Percentiles rank a stretch among this genome's conserved stretches.
Conservation (phyloP, 306 rosid genomes). For the Rosa multiflora region DNA sequence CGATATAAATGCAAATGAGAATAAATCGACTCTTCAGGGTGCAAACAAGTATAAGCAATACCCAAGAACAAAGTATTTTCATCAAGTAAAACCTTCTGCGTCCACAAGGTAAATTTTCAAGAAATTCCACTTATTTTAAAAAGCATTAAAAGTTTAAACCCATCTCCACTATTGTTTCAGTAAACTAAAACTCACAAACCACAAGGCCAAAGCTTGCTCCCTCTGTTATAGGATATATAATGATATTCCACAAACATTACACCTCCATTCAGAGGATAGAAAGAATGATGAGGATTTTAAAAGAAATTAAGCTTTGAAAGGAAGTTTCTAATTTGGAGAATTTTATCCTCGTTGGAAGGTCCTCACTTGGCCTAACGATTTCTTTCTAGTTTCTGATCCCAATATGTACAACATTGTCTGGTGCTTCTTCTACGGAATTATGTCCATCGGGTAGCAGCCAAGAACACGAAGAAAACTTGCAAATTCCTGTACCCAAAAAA, state of each 20-base stretch:
- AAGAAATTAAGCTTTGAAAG: slow-evolving; percentile 24
- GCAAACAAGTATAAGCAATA: neutral
- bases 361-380: slow-evolving; percentile 14
- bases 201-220: slow-evolving; percentile 9
- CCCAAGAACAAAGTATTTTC: neutral
- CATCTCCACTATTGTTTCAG: neutral
- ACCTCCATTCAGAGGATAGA: slow-evolving; percentile 40
- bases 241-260: slow-evolving; percentile 4
- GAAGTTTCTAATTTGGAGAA: slow-evolving; percentile 2
- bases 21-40: neutral
- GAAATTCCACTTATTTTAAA: neutral
- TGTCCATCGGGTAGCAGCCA: slow-evolving; percentile 65
- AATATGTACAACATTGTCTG: slow-evolving; percentile 31
- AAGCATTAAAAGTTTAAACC: neutral
- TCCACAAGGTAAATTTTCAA: neutral
- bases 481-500: slow-evolving; percentile 57
- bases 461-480: slow-evolving; percentile 71
- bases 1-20: neutral
- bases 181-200: neutral
- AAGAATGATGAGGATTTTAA: slow-evolving; percentile 24
- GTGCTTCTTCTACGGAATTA: slow-evolving; percentile 23
- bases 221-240: slow-evolving; percentile 20
- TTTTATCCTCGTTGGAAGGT: slow-evolving; percentile 19
- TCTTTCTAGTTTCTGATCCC: slow-evolving; percentile 22
- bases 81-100: neutral